Evolutionary conservation across 1,139 yeast species (phyloP).

Genomic region (Cylindricascospora bacillispora): DNA sequence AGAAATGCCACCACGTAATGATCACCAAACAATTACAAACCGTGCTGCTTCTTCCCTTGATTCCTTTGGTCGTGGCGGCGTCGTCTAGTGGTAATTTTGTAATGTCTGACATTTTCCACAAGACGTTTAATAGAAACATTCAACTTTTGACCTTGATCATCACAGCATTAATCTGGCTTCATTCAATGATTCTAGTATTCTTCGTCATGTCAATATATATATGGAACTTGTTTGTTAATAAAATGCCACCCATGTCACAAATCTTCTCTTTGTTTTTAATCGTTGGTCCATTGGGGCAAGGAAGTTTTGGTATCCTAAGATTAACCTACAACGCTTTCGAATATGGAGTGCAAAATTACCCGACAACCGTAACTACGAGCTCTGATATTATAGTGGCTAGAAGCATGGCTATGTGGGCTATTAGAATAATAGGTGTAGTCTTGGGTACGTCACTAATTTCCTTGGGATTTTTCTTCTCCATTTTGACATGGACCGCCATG

Average conservation of each 20-base stretch:
- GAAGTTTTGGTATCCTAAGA: conserved; percentile 52
- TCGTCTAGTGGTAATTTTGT: conserved; percentile 48
- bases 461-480: conserved; percentile 52
- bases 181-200: conserved; percentile 51
- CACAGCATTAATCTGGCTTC: conserved; percentile 50
- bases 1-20: not conserved
- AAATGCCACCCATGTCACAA: conserved; percentile 39
- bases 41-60: conserved; percentile 46
- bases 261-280: conserved; percentile 48
- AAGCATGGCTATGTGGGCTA: conserved; percentile 15
- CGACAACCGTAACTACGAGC: conserved; percentile 6
- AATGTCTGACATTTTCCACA: conserved; percentile 32
- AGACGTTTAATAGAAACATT: conserved; percentile 25
- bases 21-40: conserved; percentile 8
- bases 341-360: conserved; percentile 7
- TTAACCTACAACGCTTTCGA: conserved; percentile 24
- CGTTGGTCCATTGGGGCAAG: conserved; percentile 71
- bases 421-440: conserved; percentile 24
- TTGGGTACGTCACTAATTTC: conserved; percentile 40
- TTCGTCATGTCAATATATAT: conserved; percentile 45
- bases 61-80: conserved; percentile 62
- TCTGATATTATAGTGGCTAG: conserved; percentile 8
- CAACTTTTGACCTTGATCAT: conserved; percentile 42
- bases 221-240: conserved; percentile 43
- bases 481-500: conserved; percentile 38